Evolutionary conservation across 2,329 filamentous ascomycete genomes (phyloP).

Genomic region (Westerdykella ornata): DNA sequence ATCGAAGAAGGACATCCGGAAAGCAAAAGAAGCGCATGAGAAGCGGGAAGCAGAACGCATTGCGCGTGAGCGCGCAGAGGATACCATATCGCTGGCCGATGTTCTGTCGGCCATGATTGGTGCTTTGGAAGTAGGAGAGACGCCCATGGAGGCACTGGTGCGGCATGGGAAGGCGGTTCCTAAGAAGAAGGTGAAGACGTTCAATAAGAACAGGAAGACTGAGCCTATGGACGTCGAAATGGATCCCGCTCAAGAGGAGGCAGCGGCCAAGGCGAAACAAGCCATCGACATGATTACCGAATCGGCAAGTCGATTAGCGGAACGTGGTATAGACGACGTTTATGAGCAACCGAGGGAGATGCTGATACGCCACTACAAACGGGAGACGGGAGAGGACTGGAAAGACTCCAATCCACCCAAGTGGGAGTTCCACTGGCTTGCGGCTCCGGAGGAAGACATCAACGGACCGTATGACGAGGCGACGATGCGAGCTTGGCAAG

Average conservation of each 20-base stretch:
- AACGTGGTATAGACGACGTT: slow-evolving; percentile 77
- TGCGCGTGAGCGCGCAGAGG: slow-evolving; percentile 64
- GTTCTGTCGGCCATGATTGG: slow-evolving; percentile 66
- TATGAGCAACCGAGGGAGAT: slow-evolving; percentile 84
- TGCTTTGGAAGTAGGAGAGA: slow-evolving; percentile 72
- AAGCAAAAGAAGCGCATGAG: slow-evolving; percentile 79
- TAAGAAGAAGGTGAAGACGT: slow-evolving; percentile 46
- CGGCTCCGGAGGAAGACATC: slow-evolving; percentile 69
- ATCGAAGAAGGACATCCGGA: slow-evolving; percentile 88
- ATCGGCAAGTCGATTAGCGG: slow-evolving; percentile 79
- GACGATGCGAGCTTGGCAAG: slow-evolving; percentile 87
- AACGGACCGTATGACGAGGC: slow-evolving; percentile 82
- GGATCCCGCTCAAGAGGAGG: slow-evolving; percentile 55
- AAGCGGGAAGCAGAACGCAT: slow-evolving; percentile 72
- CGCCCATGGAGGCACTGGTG: slow-evolving; percentile 78
- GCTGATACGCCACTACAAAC: slow-evolving; percentile 72
- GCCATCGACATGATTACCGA: slow-evolving; percentile 79
- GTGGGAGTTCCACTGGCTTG: slow-evolving; percentile 94
- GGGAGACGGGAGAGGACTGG: slow-evolving; percentile 87
- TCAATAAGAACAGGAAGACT: slow-evolving; percentile 44
- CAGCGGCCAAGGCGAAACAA: slow-evolving; percentile 62
- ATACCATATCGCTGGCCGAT: slow-evolving; percentile 66
- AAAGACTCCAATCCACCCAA: slow-evolving; percentile 47
- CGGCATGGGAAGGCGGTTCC: slow-evolving; percentile 61
- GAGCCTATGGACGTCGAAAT: slow-evolving; percentile 65